Evolutionary conservation across 495 filamentous ascomycete species (phyloP).

Genomic region (Cercophora sp.): DNA sequence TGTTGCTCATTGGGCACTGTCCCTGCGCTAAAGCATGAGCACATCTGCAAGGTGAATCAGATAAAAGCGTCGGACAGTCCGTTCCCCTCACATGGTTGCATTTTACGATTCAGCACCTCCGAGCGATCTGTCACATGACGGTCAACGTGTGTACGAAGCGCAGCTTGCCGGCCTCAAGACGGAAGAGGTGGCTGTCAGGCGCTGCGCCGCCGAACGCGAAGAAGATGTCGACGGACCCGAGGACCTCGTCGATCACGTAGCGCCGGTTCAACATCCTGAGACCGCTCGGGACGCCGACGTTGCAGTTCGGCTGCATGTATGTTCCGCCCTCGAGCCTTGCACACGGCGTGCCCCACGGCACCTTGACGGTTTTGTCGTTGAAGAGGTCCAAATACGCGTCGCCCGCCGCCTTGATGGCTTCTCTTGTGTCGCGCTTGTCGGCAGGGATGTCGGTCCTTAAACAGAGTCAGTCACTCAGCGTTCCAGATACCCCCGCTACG

Average conservation of each 20-base stretch:
- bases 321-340: constrained; percentile 45
- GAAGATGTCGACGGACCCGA: constrained; percentile 36
- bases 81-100: too few species aligned
- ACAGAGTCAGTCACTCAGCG: background rate
- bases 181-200: constrained; percentile 41
- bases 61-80: too few species aligned
- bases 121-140: constrained; percentile 12
- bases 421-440: constrained; percentile 30
- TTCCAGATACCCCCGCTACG: too few species aligned
- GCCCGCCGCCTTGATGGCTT: constrained; percentile 40
- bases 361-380: constrained; percentile 34
- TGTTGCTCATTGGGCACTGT: too few species aligned
- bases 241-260: constrained; percentile 39
- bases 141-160: constrained; percentile 44
- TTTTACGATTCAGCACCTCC: too few species aligned
- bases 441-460: constrained; percentile 35
- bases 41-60: too few species aligned
- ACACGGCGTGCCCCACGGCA: constrained; percentile 45
- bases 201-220: constrained; percentile 36
- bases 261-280: constrained; percentile 34
- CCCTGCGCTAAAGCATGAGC: too few species aligned
- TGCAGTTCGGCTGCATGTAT: constrained; percentile 37
- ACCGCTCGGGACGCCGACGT: constrained; percentile 36
- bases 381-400: constrained; percentile 47
- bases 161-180: constrained; percentile 40